Evolutionary conservation across 2,329 filamentous ascomycete species (phyloP).

Genomic region (Ceratocystis variospora): DNA sequence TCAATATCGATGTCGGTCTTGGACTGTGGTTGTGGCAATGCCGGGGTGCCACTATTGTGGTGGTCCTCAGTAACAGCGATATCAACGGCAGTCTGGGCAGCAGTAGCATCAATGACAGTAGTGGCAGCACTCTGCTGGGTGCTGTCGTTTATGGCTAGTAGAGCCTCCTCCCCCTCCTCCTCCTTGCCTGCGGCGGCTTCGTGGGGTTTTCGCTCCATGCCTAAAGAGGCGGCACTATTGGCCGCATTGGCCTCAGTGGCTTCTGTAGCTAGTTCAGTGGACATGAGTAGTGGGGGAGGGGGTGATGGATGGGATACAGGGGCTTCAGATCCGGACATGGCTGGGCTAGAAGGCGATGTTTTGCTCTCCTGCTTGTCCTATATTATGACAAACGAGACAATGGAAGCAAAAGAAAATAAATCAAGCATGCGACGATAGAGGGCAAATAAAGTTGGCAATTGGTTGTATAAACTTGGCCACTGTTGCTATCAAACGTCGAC

Average conservation of each 20-base stretch:
- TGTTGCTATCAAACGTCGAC: background rate
- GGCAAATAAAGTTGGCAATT: background rate
- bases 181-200: background rate
- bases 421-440: background rate
- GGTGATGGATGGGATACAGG: background rate
- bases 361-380: background rate
- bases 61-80: background rate
- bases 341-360: background rate
- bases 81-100: background rate
- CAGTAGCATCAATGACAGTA: background rate
- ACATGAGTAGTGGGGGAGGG: background rate
- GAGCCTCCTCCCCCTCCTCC: no score
- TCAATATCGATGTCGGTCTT: background rate
- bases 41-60: background rate
- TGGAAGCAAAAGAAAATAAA: background rate
- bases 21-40: conserved; percentile 2
- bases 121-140: background rate
- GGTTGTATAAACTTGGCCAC: background rate
- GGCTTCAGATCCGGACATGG: conserved; percentile 1
- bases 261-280: background rate
- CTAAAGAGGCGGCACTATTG: background rate
- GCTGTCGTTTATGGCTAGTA: conserved; percentile 8
- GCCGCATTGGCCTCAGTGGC: conserved; percentile 3
- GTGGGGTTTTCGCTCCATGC: conserved; percentile 2
- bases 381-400: background rate